Base-by-base conservation (phyloP, 129 eudicot species). In the Helianthus annuus region DNA sequence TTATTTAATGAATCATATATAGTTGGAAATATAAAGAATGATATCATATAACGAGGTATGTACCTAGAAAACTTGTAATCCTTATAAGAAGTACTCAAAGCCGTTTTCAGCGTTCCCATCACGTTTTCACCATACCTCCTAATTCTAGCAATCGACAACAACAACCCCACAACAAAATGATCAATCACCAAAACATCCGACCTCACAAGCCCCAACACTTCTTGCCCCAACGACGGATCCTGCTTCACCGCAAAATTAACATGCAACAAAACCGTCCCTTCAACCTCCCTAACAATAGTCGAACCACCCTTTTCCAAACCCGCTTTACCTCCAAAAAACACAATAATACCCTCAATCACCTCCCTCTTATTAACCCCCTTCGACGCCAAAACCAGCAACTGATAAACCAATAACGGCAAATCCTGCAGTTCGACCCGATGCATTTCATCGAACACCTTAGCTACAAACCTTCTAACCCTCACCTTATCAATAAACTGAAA, bases 211-310 rank as follows among this genome's bases (percentile, higher is more conserved):
- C 91, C 91, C 81, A 90, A 58, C 61, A 90, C 71, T 59, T 90
- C 95, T 73, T 87, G 95, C 1, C 89, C 97, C 57, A 90, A 66
- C 2, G 95, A 90, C 39, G 89, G 95, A 39, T 90, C 95, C 83
- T 90, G 97, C 76, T 90, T 90, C 14, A 90, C 97, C 0, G 95
- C 97, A 54, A 90, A 90, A 81, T 90, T 90, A 60, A 90, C 85
- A 85, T 90, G 95, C 38, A 90, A 82, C 83, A 90, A 72, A 38
- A 88, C 89, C 16, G 97, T 90, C 80, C 97, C 97, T 71, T 90
- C 97, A 8, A 90, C 95, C 66, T 90, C 95, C 81, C 83, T 83
- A 65, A 85, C 57, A 4, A 81, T 79, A 71, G 36, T 72, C 6
- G 78, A 70, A 44, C 89, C 66, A 8, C 61, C 76, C 61, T 83